Percentiles rank a stretch among this genome's conserved stretches.
These are phyloP conservation scores for Kalmanozyma brasiliensis DNA, from an alignment of 1,284 basidiomycete species.

Conservation along the genomic window DNA sequence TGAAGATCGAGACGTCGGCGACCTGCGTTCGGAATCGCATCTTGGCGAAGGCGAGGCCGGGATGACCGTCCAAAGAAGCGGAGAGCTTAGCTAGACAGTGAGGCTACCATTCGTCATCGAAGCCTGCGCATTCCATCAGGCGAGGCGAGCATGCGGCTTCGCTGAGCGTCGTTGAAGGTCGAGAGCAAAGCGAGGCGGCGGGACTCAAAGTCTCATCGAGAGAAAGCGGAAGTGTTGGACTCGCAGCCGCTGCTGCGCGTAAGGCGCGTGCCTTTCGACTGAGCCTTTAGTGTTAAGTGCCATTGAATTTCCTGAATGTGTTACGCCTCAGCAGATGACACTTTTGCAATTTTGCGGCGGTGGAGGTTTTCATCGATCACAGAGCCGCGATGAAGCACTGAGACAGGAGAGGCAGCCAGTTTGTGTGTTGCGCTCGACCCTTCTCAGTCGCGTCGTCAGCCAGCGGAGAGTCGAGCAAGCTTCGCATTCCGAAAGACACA, in stretches of 20 bases:
- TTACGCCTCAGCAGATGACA: neutral
- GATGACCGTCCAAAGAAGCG: conserved; percentile 6
- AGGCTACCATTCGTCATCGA: conserved; percentile 1
- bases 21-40: conserved; percentile 66
- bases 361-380: conserved; percentile 44
- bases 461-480: neutral
- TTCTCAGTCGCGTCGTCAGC: conserved; percentile 7
- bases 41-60: conserved; percentile 5
- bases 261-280: conserved; percentile 2
- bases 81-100: conserved; percentile 6
- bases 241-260: conserved; percentile 9
- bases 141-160: too few relatives aligned
- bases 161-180: too few relatives aligned
- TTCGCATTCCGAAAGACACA: too few relatives aligned
- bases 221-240: conserved; percentile 11
- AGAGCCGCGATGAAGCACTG: conserved; percentile 5
- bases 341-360: neutral
- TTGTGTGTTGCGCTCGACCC: conserved; percentile 9
- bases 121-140: neutral
- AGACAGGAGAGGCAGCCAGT: too few relatives aligned
- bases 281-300: conserved; percentile 2
- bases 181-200: too few relatives aligned
- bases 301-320: neutral
- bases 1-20: conserved; percentile 54
- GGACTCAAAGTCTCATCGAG: too few relatives aligned